phyloP scores from a whole-genome alignment of 768 basidiomycete species.

The Tulasnella sp. region DNA sequence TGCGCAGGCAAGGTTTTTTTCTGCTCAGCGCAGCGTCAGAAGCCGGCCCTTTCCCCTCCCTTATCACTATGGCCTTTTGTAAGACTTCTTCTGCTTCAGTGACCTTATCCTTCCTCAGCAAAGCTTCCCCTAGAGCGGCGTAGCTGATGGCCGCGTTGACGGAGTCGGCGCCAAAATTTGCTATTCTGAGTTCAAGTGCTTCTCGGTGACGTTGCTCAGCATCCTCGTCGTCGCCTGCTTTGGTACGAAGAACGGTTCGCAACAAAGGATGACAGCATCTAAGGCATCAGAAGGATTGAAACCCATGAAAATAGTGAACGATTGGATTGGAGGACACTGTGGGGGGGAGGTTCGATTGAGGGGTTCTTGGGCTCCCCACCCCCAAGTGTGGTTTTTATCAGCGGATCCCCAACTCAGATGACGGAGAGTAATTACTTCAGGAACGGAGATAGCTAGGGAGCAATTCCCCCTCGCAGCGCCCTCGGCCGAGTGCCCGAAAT shows the following conservation, averaged over 20 bases:
- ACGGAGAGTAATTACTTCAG: not conserved
- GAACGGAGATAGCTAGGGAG: not conserved
- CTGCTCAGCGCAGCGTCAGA: constrained; percentile 42
- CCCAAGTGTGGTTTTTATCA: not conserved
- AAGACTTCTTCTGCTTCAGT: constrained; percentile 43
- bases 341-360: not conserved
- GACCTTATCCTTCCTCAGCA: constrained; percentile 40
- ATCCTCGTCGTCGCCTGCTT: constrained; percentile 35
- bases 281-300: not conserved
- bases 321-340: too few species aligned
- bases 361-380: not conserved
- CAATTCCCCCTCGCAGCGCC: not conserved
- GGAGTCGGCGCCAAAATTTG: constrained; percentile 34
- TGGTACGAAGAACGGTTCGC: constrained; percentile 33
- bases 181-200: constrained; percentile 39
- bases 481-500: not conserved
- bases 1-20: constrained; percentile 42
- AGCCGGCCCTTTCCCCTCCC: constrained; percentile 34
- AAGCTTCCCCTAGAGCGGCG: constrained; percentile 42
- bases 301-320: not conserved
- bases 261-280: constrained; percentile 34
- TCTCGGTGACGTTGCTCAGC: constrained; percentile 40
- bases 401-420: not conserved
- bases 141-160: constrained; percentile 39
- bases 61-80: constrained; percentile 38